Evolutionary conservation across 768 basidiomycete species (phyloP).

Genomic region (Tephrocybe sp.): DNA sequence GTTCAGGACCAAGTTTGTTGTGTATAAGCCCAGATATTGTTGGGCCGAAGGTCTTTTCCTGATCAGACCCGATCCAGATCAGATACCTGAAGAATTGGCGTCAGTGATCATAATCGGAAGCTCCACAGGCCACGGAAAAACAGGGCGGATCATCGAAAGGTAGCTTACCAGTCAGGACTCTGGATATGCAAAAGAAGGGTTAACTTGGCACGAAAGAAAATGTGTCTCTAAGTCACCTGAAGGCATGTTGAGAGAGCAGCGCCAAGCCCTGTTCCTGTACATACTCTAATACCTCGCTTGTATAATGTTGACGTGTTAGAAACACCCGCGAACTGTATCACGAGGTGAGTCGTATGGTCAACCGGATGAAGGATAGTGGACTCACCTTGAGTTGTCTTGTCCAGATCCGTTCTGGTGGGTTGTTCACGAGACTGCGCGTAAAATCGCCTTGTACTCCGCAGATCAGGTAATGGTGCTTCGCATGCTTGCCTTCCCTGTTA

Average conservation of each 20-base stretch:
- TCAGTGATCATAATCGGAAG: constrained; percentile 9
- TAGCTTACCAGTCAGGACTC: constrained; percentile 49
- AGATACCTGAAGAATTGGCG: constrained; percentile 53
- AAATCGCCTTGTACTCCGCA: constrained; percentile 88
- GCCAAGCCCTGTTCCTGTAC: constrained; percentile 83
- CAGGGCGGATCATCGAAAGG: constrained; percentile 15
- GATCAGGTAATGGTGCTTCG: constrained; percentile 79
- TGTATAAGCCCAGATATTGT: constrained; percentile 75
- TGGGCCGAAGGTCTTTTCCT: constrained; percentile 83
- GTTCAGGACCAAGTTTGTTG: constrained; percentile 65
- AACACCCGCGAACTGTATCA: constrained; percentile 69
- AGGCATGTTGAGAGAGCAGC: constrained; percentile 80
- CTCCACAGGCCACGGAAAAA: constrained; percentile 10
- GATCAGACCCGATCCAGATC: constrained; percentile 85
- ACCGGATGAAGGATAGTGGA: constrained; percentile 1
- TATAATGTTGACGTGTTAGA: constrained; percentile 78
- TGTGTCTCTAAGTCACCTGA: constrained; percentile 51
- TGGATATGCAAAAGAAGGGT: constrained; percentile 19
- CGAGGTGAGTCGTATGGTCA: background rate
- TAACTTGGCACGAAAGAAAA: constrained; percentile 5
- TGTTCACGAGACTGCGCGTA: constrained; percentile 68
- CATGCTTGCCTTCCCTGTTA: constrained; percentile 65
- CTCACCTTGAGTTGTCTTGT: constrained; percentile 77
- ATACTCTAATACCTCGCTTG: constrained; percentile 80
- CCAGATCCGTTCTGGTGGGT: constrained; percentile 74